Evolutionary conservation across 768 basidiomycete species (phyloP), one percentile per base, ranked within the genome.

Genomic region (Leccinellum albellum): DNA sequence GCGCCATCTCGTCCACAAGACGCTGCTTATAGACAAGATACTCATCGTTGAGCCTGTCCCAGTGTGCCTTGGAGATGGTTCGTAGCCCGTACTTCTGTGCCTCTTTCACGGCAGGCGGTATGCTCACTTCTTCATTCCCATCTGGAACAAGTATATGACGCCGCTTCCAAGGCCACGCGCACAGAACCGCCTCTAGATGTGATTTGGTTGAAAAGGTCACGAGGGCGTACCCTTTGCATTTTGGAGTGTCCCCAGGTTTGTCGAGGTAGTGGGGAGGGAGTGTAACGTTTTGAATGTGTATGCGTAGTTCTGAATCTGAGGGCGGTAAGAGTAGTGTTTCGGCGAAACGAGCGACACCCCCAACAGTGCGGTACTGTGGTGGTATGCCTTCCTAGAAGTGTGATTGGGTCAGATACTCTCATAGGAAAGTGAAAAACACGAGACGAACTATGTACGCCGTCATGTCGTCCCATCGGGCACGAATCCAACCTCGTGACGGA

Each of bases 151-250:
- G 26, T 2, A 12, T 3, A 12, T 5, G 28, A 2, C 45, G 51
- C 1, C 69, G 73, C 42, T 75, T 68, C 88, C 91, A 93, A 6
- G 85, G 84, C 86, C 88, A 93, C 23, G 64, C 63, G 0, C 70
- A 37, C 1, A 83, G 67, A 0, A 92, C 58, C 2, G 66, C 57
- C 8, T 78, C 70, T 3, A 72, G 76, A 24, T 83, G 78, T 1
- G 73, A 68, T 1, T 66, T 33, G 5, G 70, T 56, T 3, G 75
- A 68, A 45, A 92, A 73, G 0, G 83, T 83, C 53, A 92, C 73
- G 28, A 93, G 79, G 0, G 89, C 88, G 59, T 91, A 92, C 2
- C 88, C 87, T 74, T 87, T 91, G 70, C 80, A 86, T 53, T 78
- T 80, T 2, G 86, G 82, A 14, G 72, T 61, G 24, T 79, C 77